These are phyloP conservation scores for Alternaria consortialis DNA, from an alignment of 2,329 filamentous ascomycete genomes.

Conservation along the genomic window DNA sequence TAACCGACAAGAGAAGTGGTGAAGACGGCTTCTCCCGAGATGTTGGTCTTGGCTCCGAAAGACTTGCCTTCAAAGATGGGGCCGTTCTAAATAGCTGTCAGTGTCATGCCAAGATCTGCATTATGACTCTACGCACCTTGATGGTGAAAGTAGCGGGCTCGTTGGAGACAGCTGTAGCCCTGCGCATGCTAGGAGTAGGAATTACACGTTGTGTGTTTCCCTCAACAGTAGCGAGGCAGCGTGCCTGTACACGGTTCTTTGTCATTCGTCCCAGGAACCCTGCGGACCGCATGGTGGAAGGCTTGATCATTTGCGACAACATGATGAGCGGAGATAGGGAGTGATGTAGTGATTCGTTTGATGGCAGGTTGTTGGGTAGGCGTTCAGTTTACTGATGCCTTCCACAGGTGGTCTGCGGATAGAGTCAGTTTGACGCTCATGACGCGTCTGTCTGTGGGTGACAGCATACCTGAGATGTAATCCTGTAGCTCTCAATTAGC, in stretches of 20 bases:
- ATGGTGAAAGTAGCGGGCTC: constrained; percentile 94
- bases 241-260: constrained; percentile 55
- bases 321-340: constrained; percentile 54
- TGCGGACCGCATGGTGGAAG: constrained; percentile 56
- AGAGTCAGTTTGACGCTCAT: constrained; percentile 35
- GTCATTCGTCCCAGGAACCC: constrained; percentile 58
- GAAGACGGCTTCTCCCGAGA: constrained; percentile 98
- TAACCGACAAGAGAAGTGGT: constrained; percentile 98
- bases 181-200: constrained; percentile 62
- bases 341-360: constrained; percentile 21
- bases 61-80: constrained; percentile 96
- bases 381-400: constrained; percentile 69
- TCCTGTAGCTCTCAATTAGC: constrained; percentile 59
- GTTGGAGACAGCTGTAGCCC: constrained; percentile 72
- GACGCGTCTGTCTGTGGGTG: constrained; percentile 23
- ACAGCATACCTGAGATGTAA: constrained; percentile 68
- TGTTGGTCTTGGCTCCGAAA: constrained; percentile 95
- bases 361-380: constrained; percentile 33
- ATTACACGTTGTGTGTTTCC: constrained; percentile 75
- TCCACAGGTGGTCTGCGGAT: constrained; percentile 70
- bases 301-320: constrained; percentile 65
- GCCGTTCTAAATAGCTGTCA: constrained; percentile 71
- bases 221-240: constrained; percentile 71
- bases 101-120: constrained; percentile 34
- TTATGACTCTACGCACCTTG: constrained; percentile 66